Evolutionary conservation across 2,329 filamentous ascomycete species (phyloP), one percentile per base, ranked within the genome.

Genomic region (Scedosporium aurantiacum): DNA sequence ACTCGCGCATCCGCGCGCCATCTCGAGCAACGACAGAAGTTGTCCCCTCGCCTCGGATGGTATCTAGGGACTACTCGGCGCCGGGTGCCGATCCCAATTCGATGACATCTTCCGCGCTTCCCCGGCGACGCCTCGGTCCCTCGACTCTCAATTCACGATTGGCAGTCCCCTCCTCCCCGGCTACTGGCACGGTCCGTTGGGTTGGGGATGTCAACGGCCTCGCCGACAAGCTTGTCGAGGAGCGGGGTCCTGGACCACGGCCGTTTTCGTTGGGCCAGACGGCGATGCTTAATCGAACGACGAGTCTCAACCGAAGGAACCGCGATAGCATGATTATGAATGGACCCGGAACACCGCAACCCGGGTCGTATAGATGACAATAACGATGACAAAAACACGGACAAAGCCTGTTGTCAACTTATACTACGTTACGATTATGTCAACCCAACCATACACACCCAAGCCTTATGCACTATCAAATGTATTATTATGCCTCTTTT

Each of bases 11-110:
- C 64, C 78, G 81, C n/a, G 76, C 79, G 2, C 82, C 83, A 1
- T 85, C 84, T 3, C 76, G 85, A 25, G 82, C 83, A 3, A 72
- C 75, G 41, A 86, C 83, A 0, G 84, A 87, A 63, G 75, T 79
- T 60, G 78, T 74, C 28, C 67, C 71, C 64, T 63, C 73, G 66
- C 64, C 67, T 67, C 62, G 67, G 64, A 60, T 69, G 18, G 67
- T 64, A 18, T 64, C 71, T 3, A 74, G 78, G 52, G 78, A 80
- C 37, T 77, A 73, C 66, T 71, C 50, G 62, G 63, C 43, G 62
- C 64, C n/a, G 62, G 67, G 14, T 67, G 68, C 27, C 66, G 37
- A 62, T 74, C 37, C 60, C 66, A 68, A 70, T 37, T 64, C 72
- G 32, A 67, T 75, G 18, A 72, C 71, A 2, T 76, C 78, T 25